phyloP scores from a whole-genome alignment of 768 basidiomycete species.

The Clitopilus passeckerianus region DNA sequence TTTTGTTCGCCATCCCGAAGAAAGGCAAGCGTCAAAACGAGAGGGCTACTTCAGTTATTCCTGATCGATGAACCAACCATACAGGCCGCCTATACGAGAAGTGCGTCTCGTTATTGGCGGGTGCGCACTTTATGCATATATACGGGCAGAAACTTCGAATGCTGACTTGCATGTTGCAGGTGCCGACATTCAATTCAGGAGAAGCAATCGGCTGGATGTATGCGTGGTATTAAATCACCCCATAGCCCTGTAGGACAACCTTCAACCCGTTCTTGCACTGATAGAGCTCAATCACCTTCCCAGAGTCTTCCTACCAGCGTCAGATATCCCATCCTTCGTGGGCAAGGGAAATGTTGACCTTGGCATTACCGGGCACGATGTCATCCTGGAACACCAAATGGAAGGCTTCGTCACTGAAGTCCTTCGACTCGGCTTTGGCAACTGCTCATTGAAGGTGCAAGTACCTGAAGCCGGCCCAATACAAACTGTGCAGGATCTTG shows the following conservation, averaged over 20 bases:
- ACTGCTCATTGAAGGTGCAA: conserved; percentile 86
- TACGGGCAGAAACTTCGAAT: neutral
- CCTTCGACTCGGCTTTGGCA: conserved; percentile 87
- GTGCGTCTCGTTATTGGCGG: conserved; percentile 79
- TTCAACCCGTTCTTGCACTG: neutral
- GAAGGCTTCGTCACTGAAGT: conserved; percentile 70
- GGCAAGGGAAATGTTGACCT: conserved; percentile 96
- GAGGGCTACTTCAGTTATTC: conserved; percentile 1
- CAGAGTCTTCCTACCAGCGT: conserved; percentile 94
- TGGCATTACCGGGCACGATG: conserved; percentile 97
- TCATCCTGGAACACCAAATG: conserved; percentile 89
- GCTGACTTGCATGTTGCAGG: conserved; percentile 37
- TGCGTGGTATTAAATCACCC: conserved; percentile 91
- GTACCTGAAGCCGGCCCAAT: conserved; percentile 75
- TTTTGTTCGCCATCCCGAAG: conserved; percentile 96
- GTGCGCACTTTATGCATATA: conserved; percentile 31
- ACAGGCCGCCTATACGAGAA: conserved; percentile 87
- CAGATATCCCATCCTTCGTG: conserved; percentile 97
- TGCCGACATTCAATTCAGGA: conserved; percentile 92
- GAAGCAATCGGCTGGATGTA: conserved; percentile 85
- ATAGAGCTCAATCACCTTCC: no score
- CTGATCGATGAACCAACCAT: neutral
- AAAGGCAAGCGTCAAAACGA: conserved; percentile 55
- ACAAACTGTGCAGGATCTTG: conserved; percentile 72
- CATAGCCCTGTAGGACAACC: conserved; percentile 80